Conservation (phyloP, 495 filamentous ascomycete species). For the Platismatia glauca region DNA sequence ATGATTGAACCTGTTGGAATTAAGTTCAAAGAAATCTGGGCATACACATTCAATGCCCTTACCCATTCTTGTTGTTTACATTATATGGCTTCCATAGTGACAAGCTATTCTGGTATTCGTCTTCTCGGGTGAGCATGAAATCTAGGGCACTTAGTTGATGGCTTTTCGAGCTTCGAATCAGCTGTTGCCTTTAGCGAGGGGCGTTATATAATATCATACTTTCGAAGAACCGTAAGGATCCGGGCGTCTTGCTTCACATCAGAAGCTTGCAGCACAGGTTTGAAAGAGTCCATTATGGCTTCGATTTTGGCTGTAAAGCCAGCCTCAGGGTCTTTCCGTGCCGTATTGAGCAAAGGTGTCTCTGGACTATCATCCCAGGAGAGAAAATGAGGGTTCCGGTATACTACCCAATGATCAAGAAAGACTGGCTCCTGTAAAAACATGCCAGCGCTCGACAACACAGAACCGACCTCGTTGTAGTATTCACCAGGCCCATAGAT, state of each 20-base stretch:
- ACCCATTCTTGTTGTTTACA: constrained; percentile 27
- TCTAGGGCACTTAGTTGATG: constrained; percentile 30
- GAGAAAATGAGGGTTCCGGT: constrained; percentile 32
- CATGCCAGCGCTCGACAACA: constrained; percentile 26
- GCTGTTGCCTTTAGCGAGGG: background rate
- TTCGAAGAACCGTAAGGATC: background rate
- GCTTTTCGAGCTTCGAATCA: constrained; percentile 16
- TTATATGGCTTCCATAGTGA: constrained; percentile 19
- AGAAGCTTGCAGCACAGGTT: constrained; percentile 7
- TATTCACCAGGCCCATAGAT: constrained; percentile 27
- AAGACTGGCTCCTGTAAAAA: constrained; percentile 30
- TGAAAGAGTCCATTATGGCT: constrained; percentile 11
- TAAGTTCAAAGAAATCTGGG: background rate
- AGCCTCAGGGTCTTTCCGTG: background rate
- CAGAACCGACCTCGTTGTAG: constrained; percentile 22
- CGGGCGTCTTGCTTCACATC: constrained; percentile 7
- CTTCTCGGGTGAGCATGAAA: constrained; percentile 32
- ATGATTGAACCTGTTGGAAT: constrained; percentile 24
- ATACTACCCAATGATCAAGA: constrained; percentile 12
- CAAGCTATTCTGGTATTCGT: constrained; percentile 11
- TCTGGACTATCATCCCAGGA: constrained; percentile 3
- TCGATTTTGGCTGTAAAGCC: constrained; percentile 6
- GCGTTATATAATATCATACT: background rate
- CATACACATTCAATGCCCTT: background rate
- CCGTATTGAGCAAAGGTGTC: background rate